Evolutionary conservation across 2,329 filamentous ascomycete species (phyloP).

Genomic region (Apiospora malaysiana): DNA sequence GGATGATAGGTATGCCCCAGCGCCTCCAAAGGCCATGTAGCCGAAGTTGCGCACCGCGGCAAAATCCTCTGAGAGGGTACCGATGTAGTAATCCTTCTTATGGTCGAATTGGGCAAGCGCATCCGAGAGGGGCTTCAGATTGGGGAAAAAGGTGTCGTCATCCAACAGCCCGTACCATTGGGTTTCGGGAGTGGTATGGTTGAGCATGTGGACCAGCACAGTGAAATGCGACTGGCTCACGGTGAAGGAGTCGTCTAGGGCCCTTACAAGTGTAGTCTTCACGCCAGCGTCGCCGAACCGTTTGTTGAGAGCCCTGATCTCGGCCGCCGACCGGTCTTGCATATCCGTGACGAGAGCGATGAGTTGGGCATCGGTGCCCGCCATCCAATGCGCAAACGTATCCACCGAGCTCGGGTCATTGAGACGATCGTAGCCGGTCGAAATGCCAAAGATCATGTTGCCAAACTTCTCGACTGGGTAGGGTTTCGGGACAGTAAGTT

Average conservation of each 20-base stretch:
- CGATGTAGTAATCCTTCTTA: slow-evolving; percentile 57
- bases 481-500: slow-evolving; percentile 52
- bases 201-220: slow-evolving; percentile 56
- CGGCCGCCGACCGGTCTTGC: slow-evolving; percentile 34
- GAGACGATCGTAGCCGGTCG: slow-evolving; percentile 70
- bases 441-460: slow-evolving; percentile 62
- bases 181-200: slow-evolving; percentile 49
- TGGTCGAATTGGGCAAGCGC: slow-evolving; percentile 55
- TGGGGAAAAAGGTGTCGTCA: slow-evolving; percentile 69
- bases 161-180: slow-evolving; percentile 64
- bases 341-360: slow-evolving; percentile 57
- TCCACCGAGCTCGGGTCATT: slow-evolving; percentile 84
- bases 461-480: slow-evolving; percentile 51
- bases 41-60: slow-evolving; percentile 58
- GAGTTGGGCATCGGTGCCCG: slow-evolving; percentile 55
- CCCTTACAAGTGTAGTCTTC: slow-evolving; percentile 41
- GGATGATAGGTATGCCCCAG: slow-evolving; percentile 62
- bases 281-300: slow-evolving; percentile 41
- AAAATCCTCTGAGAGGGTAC: slow-evolving; percentile 63
- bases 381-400: slow-evolving; percentile 64
- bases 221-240: slow-evolving; percentile 64
- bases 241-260: slow-evolving; percentile 41
- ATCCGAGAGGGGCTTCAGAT: slow-evolving; percentile 55
- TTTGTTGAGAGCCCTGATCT: slow-evolving; percentile 42
- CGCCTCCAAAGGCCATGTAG: slow-evolving; percentile 66